These are phyloP conservation scores for Hypoxylon rubiginosum DNA, from an alignment of 2,329 filamentous ascomycete species.

Conservation along the genomic window DNA sequence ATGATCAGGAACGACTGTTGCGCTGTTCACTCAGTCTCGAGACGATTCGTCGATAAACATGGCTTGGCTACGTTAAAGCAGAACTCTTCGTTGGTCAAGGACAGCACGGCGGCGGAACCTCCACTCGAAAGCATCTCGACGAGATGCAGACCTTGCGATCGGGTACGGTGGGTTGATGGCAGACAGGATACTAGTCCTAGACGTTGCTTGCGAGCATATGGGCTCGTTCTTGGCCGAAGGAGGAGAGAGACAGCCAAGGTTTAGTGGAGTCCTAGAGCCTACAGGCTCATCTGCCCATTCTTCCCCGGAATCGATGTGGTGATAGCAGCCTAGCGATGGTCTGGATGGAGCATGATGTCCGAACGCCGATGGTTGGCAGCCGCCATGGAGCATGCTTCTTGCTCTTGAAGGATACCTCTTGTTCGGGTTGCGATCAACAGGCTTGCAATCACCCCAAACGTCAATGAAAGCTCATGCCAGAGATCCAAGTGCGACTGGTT, in stretches of 20 bases:
- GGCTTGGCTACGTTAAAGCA: neutral
- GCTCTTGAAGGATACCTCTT: neutral
- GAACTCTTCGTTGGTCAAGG: neutral
- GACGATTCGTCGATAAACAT: neutral
- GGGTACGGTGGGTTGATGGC: neutral
- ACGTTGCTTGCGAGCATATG: neutral
- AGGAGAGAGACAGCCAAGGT: neutral
- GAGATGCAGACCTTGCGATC: neutral
- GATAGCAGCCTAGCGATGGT: neutral
- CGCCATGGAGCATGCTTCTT: neutral
- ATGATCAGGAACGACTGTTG: neutral
- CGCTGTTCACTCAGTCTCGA: neutral
- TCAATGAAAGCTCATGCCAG: too few relatives aligned
- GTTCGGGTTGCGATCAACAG: neutral
- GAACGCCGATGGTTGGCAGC: neutral
- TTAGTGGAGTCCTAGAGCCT: neutral
- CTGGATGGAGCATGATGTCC: neutral
- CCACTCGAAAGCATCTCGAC: neutral
- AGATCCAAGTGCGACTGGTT: too few relatives aligned
- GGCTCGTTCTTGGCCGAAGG: neutral
- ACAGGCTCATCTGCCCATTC: neutral
- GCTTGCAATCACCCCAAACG: too few relatives aligned
- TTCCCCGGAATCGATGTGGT: neutral
- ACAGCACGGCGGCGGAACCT: neutral
- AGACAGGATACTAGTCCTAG: neutral